phyloP scores from a whole-genome alignment of 768 basidiomycete genomes.

The Hericium erinaceus region DNA sequence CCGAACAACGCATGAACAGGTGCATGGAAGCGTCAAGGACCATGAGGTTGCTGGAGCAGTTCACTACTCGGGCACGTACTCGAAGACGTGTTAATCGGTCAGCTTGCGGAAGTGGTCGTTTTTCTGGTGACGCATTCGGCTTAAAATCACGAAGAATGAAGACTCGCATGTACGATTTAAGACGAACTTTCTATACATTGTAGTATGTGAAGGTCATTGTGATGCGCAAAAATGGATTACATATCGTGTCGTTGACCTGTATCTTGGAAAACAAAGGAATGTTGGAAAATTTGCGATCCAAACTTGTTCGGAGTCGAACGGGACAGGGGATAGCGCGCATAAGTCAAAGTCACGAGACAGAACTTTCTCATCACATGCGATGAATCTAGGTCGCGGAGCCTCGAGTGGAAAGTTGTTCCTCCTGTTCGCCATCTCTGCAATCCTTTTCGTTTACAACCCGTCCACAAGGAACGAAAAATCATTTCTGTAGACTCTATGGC shows the following conservation, averaged over 20 bases:
- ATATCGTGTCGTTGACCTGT: too few species aligned
- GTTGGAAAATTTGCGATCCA: too few species aligned
- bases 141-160: too few species aligned
- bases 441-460: background rate
- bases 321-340: too few species aligned
- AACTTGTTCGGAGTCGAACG: too few species aligned
- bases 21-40: slow-evolving; percentile 30
- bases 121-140: too few species aligned
- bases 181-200: too few species aligned
- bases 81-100: slow-evolving; percentile 50
- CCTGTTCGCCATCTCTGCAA: background rate
- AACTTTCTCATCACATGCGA: background rate
- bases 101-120: background rate
- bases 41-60: slow-evolving; percentile 36
- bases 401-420: background rate
- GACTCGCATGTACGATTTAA: too few species aligned
- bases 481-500: slow-evolving; percentile 31
- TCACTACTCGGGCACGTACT: slow-evolving; percentile 50
- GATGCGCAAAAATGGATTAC: too few species aligned
- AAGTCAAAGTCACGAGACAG: background rate
- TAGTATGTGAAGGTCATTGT: too few species aligned
- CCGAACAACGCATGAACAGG: slow-evolving; percentile 27
- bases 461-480: too few species aligned
- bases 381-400: background rate
- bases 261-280: too few species aligned